Conservation (phyloP, 371 early-diverging fungal genomes). For the Zychaea mexicana region DNA sequence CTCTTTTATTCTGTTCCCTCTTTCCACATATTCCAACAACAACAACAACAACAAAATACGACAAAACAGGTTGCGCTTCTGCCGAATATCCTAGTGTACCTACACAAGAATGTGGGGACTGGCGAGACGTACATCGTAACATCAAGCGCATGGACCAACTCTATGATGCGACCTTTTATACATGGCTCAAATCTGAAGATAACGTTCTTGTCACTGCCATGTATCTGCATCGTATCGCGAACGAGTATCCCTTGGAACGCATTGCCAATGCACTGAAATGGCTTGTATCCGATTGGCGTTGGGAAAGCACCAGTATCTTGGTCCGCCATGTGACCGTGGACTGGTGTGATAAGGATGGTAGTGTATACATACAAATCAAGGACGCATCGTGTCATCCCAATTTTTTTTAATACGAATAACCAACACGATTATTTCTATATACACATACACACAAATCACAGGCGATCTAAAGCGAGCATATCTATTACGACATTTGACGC, state of each 20-base stretch:
- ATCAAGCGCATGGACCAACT: conserved; percentile 73
- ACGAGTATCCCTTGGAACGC: conserved; percentile 71
- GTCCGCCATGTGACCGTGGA: conserved; percentile 70
- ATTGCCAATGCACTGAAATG: conserved; percentile 73
- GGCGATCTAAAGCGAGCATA: conserved; percentile 58
- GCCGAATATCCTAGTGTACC: background rate
- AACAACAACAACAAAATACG: no score
- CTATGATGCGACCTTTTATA: conserved; percentile 75
- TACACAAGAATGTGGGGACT: conserved; percentile 20
- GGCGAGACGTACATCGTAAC: conserved; percentile 72
- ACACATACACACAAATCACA: conserved; percentile 8
- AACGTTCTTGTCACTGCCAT: conserved; percentile 73
- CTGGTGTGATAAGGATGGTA: conserved; percentile 54
- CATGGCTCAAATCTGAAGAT: conserved; percentile 75
- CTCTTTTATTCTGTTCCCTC: no score
- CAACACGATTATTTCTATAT: no score
- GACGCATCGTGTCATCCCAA: background rate
- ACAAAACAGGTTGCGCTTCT: no score
- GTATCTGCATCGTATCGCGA: conserved; percentile 74
- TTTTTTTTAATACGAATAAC: background rate
- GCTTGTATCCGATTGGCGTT: conserved; percentile 72
- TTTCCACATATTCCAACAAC: no score
- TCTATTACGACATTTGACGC: conserved; percentile 56
- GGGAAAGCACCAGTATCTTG: conserved; percentile 65
- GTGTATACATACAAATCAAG: background rate